Conservation (phyloP, 257 asterid species). For the Linderniella brevidens region DNA sequence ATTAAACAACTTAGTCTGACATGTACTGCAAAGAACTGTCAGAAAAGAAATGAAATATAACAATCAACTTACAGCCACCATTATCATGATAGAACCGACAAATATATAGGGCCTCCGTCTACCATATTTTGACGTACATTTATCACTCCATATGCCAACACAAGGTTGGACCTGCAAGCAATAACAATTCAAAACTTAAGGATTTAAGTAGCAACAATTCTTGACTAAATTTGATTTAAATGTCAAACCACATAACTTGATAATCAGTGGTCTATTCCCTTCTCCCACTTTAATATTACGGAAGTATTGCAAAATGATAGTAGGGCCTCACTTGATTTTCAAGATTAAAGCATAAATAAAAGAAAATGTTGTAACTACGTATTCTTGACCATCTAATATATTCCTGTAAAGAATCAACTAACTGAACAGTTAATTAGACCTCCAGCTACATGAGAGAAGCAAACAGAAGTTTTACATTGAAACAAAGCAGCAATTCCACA, state of each 20-base stretch:
- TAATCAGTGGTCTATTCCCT: no score
- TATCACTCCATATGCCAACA: slow-evolving; percentile 98
- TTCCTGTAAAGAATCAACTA: not conserved
- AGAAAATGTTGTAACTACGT: no score
- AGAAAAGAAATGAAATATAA: slow-evolving; percentile 6
- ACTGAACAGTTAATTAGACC: not conserved
- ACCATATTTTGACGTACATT: slow-evolving; percentile 82
- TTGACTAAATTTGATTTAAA: not conserved
- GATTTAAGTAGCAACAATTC: not conserved
- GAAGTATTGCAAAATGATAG: no score
- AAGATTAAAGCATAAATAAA: no score
- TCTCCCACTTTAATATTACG: no score
- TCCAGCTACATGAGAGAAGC: not conserved
- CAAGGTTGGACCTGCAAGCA: slow-evolving; percentile 91
- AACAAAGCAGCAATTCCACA: slow-evolving; percentile 14
- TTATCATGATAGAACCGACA: slow-evolving; percentile 77
- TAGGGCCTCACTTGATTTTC: no score
- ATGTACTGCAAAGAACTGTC: slow-evolving; percentile 6
- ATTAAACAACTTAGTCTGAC: slow-evolving; percentile 28
- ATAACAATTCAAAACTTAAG: not conserved
- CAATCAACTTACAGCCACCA: slow-evolving; percentile 50
- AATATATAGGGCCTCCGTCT: slow-evolving; percentile 81
- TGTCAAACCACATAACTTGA: not conserved
- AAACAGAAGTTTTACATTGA: not conserved
- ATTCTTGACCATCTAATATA: no score